phyloP scores from a whole-genome alignment of 495 filamentous ascomycete species.

The Penicillium pancosmium region DNA sequence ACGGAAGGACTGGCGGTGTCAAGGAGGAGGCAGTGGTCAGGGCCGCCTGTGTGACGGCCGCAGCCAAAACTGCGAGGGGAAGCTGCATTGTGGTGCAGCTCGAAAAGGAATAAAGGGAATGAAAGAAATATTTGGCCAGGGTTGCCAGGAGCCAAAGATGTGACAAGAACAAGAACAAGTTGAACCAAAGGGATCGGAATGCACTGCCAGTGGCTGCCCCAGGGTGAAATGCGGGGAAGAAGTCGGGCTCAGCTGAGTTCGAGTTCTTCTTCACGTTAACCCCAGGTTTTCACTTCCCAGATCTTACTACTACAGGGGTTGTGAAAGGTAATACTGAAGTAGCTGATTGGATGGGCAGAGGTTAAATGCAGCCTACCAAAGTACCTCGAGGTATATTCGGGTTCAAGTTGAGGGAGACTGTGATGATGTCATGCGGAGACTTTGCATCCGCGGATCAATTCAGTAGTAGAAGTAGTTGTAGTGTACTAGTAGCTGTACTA shows the following conservation, averaged over 20 bases:
- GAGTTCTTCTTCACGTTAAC: too few relatives aligned
- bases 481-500: too few relatives aligned
- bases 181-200: conserved; percentile 11
- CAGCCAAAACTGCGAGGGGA: conserved; percentile 36
- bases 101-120: conserved; percentile 5
- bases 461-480: too few relatives aligned
- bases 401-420: neutral
- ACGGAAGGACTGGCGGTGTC: conserved; percentile 81
- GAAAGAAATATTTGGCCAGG: conserved; percentile 6
- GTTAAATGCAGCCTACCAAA: too few relatives aligned
- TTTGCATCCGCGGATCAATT: too few relatives aligned
- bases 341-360: too few relatives aligned
- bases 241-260: too few relatives aligned
- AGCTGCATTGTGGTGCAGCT: conserved; percentile 35
- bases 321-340: too few relatives aligned
- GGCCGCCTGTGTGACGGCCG: conserved; percentile 38
- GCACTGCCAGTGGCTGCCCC: too few relatives aligned
- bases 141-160: conserved; percentile 2
- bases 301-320: too few relatives aligned
- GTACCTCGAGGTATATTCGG: neutral
- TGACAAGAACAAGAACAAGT: conserved; percentile 8
- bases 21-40: conserved; percentile 47
- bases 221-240: too few relatives aligned
- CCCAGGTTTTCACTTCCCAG: too few relatives aligned
- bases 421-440: conserved; percentile 36